Conservation (phyloP, 805 yeast genomes). For the Tetrapisispora taiwanensis region DNA sequence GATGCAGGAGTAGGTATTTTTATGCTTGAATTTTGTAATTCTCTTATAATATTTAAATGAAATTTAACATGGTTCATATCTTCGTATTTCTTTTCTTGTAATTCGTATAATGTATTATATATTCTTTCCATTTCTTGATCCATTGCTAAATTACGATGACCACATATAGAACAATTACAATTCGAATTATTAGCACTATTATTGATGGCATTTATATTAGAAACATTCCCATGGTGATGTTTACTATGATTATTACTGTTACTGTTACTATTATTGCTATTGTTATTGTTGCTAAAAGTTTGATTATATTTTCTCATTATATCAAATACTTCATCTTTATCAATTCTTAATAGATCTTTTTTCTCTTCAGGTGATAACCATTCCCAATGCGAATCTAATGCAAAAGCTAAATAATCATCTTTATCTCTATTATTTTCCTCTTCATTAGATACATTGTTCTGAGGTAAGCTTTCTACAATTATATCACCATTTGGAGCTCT, state of each 20-base stretch:
- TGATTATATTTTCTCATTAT: constrained; percentile 52
- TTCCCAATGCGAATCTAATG: constrained; percentile 46
- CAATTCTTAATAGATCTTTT: constrained; percentile 50
- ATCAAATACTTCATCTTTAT: constrained; percentile 57
- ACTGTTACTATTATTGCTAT: background rate
- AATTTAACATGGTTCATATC: constrained; percentile 26
- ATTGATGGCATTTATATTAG: background rate
- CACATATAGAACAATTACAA: constrained; percentile 73
- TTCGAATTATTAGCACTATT: constrained; percentile 5
- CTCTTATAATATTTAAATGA: constrained; percentile 27
- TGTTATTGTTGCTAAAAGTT: constrained; percentile 4
- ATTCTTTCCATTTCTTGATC: constrained; percentile 69
- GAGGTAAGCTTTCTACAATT: constrained; percentile 42
- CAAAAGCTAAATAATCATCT: constrained; percentile 13
- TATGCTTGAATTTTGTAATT: constrained; percentile 21
- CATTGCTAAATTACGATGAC: constrained; percentile 57
- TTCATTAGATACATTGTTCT: background rate
- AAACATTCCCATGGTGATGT: background rate
- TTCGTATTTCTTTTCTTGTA: constrained; percentile 30
- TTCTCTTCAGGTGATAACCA: constrained; percentile 51
- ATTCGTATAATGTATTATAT: constrained; percentile 58
- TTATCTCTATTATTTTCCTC: constrained; percentile 6
- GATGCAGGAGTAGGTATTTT: background rate
- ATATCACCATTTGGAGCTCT: constrained; percentile 70
- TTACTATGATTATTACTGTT: background rate